Base-by-base conservation (phyloP, 208 protist genomes). In the Strigomonas culicis region DNA sequence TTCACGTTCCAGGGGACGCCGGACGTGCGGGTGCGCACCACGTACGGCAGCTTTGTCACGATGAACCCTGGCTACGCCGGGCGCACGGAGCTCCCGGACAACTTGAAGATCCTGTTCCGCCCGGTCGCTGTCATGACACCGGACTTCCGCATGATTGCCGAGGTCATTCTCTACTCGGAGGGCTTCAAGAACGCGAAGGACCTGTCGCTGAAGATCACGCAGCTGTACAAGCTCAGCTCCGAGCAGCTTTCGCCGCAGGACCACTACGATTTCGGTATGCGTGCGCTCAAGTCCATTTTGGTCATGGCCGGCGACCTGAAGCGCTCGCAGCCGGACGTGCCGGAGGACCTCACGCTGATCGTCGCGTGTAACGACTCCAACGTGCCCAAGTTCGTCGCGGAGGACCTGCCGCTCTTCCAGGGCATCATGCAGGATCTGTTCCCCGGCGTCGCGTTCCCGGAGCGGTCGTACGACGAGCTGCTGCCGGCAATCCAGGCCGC, bases 51-150 rank as follows among this genome's bases (percentile, higher is more conserved):
- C 32, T 99, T 99, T 79, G 96, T 99, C 74, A 99, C 98, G 10
- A 99, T 99, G 98, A 99, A 99, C 74, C 98, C 98, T 11, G 98
- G 98, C 55, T 99, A 99, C 84, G 98, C 98, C 25, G 98, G 98
- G 1, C 92, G 98, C 56, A 99, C 98, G 8, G 97, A 99, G 82
- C 91, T 99, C 51, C 98, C 98, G 10, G 98, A 99, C 79, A 99
- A 99, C 78, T 77, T 99, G 25, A 99, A 99, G 79, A 98, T 98
- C 51, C 89, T 99, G 2, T 99, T 99, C 77, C 90, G 98, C 47
- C 98, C 98, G 0, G 96, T 99, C 22, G 96, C 97, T 30, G 97
- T 98, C 80, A 99, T 99, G 97, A 98, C 97, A 60, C 98, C 98
- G 28, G 97, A 99, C 73, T 99, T 99, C 87, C 88, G 87, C 43